Base-by-base conservation (phyloP, 257 asterid species). In the Asclepias syriaca region DNA sequence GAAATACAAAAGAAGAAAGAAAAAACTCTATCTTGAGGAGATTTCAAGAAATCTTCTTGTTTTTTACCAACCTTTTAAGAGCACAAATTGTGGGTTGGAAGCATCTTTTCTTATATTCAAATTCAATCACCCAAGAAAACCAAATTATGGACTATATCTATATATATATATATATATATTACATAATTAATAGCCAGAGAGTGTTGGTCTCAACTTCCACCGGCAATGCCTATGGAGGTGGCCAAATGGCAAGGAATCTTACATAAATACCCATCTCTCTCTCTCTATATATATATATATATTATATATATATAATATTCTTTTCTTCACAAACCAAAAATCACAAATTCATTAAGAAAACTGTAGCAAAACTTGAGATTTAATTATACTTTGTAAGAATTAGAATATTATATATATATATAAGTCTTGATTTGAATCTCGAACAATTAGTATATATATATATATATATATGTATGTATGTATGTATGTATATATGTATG, bases 51-150 rank as follows among this genome's bases (percentile, higher is more conserved):
- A 64, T 27, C 40, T 29, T 49, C 55, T 8, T 27, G 21, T 14
- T 54, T 22, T 22, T 51, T 2, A 39, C 67, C 21, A 40, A 70
- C 21, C 72, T 69, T 49, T 74, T 27, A 29, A 58, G 48, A 63
- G 40, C 40, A 61, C 69, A 77, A 75, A 60, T 66, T 43, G 74
- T 70, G 76, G 61, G 55, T 84, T 81, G 79, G 83, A 78, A 84
- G 80, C 74, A 79, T 74, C 82, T 71, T 64, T 50, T 6, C 7
- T 6, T 40, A 40, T 40, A 40, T 40, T 6, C 10, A 40, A 6
- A 72, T 43, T 68, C 32, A 74, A 46, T 43, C 49, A 7, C 22
- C 50, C 50, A 45, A 24, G 59, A 32, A 50, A 7, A 50, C 15
- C 55, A 34, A 34, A 34, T 34, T 34, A 34, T 1, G 37, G 37